A percentile compares a stretch with the other conserved stretches of the same genome.
phyloP scores from a whole-genome alignment of 2,329 filamentous ascomycete species.

The Camillea tinctor region DNA sequence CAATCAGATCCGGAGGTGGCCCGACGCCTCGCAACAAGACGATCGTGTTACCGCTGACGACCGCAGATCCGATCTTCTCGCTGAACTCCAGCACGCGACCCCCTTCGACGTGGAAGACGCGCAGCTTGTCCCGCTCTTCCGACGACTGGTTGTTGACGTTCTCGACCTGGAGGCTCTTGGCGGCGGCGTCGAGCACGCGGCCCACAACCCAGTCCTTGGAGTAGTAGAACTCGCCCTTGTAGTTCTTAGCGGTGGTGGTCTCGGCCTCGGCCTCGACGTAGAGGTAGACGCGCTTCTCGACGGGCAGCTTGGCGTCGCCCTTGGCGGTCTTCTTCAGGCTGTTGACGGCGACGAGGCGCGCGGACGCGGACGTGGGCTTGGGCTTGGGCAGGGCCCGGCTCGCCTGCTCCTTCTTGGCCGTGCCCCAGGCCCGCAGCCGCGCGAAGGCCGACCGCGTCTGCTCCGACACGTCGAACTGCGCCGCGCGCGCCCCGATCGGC shows the following conservation, averaged over 20 bases:
- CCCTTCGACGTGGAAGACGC: slow-evolving; percentile 91
- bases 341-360: slow-evolving; percentile 68
- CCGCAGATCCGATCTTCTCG: slow-evolving; percentile 73
- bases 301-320: slow-evolving; percentile 77
- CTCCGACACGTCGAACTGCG: slow-evolving; percentile 51
- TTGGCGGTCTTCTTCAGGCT: slow-evolving; percentile 84
- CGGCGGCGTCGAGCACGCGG: slow-evolving; percentile 74
- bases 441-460: slow-evolving; percentile 73
- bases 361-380: slow-evolving; percentile 61
- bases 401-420: slow-evolving; percentile 67
- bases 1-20: slow-evolving; percentile 71
- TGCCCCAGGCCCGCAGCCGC: slow-evolving; percentile 76
- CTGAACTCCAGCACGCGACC: slow-evolving; percentile 83
- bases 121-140: slow-evolving; percentile 74
- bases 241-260: slow-evolving; percentile 79
- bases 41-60: slow-evolving; percentile 84
- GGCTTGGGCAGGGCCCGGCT: slow-evolving; percentile 59
- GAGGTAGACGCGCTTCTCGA: slow-evolving; percentile 85
- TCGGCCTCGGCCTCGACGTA: slow-evolving; percentile 88
- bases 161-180: slow-evolving; percentile 72
- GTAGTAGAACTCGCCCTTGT: slow-evolving; percentile 79
- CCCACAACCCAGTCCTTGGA: slow-evolving; percentile 88
- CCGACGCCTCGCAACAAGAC: slow-evolving; percentile 85
- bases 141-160: slow-evolving; percentile 80
- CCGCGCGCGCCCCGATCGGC: slow-evolving; percentile 50